These are phyloP conservation scores for Ceratocystis cacaofunesta DNA, from an alignment of 2,329 filamentous ascomycete genomes.

Conservation along the genomic window DNA sequence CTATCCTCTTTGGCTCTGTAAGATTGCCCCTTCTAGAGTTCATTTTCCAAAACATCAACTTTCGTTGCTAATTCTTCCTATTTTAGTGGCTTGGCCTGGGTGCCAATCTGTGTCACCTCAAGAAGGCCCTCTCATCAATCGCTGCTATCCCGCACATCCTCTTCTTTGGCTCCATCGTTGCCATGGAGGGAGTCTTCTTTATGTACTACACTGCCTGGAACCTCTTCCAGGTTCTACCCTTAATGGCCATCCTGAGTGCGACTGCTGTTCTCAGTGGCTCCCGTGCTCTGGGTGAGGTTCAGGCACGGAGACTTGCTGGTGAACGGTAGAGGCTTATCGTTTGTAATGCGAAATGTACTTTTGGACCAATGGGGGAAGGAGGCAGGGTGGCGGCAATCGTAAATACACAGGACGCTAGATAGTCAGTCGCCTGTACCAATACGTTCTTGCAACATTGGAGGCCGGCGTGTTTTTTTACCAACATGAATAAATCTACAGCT, in stretches of 20 bases:
- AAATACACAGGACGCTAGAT: neutral
- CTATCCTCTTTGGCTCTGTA: constrained; percentile 56
- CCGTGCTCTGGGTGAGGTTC: constrained; percentile 83
- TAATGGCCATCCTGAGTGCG: constrained; percentile 49
- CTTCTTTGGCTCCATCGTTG: constrained; percentile 76
- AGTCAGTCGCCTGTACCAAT: constrained; percentile 6
- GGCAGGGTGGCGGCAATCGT: neutral
- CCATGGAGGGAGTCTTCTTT: constrained; percentile 85
- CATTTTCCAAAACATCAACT: neutral
- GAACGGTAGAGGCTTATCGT: constrained; percentile 31
- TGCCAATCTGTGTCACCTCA: constrained; percentile 65
- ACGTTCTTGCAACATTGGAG: neutral
- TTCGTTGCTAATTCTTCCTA: neutral
- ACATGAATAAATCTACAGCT: neutral
- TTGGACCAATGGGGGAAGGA: neutral
- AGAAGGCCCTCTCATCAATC: constrained; percentile 54
- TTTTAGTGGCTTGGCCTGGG: constrained; percentile 64
- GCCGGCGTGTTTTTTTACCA: neutral
- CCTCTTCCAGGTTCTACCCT: constrained; percentile 75
- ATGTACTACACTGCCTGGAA: constrained; percentile 89
- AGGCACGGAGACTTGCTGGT: constrained; percentile 69
- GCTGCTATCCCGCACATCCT: constrained; percentile 68
- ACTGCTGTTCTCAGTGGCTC: constrained; percentile 76
- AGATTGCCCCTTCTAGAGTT: constrained; percentile 23
- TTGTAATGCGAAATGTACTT: neutral